Base-by-base conservation (phyloP, 495 filamentous ascomycete genomes). In the Poronia punctata region DNA sequence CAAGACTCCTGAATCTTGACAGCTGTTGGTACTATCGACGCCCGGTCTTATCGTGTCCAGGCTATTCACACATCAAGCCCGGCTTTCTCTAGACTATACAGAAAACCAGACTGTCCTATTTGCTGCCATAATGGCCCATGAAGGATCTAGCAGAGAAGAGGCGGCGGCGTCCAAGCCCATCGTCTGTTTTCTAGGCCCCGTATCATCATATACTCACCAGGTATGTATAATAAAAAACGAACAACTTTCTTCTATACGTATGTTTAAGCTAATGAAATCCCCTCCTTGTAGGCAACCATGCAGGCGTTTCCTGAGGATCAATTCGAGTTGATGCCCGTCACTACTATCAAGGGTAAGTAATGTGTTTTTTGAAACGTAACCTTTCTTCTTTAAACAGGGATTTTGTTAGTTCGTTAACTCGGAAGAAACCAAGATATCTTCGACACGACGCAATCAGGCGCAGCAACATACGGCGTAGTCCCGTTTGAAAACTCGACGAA, bases 401-500 rank as follows among this genome's bases (percentile, higher is more conserved):
- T 17, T 8, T 10, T 17, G 18, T 22, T 19, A 18, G 10, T 25
- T 10, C 18, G 64, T 33, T 34, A 38, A 37, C 7, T 20, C 12
- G 25, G 18, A 20, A 24, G 38, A 43, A 66, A n/a, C n/a, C n/a
- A n/a, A 75, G 88, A 90, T 45, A 78, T 93, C 46, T 95, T 97
- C 59, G 66, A 74, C 21, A 71, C 76, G 11, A 81, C 95, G 14
- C 88, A 95, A 60, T 66, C 71, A 10, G 62, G 73, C 42, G 43
- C 58, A 16, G 71, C 73, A 0, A 60, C 70, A 43, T 83, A 78
- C 52, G 90, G 88, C 44, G 84, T 98, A 3, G 85, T 96, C 11
- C 92, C 92, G 20, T 89, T 93, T 65, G 92, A 98, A 62, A 98
- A 98, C 64, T 89, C 83, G 7, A 88, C 88, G 49, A 93, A 96